Conservation (phyloP, 2,329 filamentous ascomycete species). For the Calonectria ilicicola region DNA sequence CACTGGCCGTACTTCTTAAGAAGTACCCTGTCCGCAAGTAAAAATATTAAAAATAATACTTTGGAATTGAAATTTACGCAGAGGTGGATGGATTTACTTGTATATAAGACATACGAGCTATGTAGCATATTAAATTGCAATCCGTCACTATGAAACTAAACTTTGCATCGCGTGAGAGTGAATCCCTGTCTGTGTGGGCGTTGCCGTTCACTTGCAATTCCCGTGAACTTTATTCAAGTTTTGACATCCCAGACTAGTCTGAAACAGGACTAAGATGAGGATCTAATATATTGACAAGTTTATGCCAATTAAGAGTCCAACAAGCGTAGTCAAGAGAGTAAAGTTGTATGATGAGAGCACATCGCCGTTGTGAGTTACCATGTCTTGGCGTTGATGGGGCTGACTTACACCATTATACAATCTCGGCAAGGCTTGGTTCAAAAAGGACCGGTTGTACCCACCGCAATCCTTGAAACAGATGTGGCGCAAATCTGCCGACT, state of each 20-base stretch:
- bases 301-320: not conserved
- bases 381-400: no score
- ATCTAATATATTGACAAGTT: not conserved
- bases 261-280: not conserved
- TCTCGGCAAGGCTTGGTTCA: no score
- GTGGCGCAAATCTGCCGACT: no score
- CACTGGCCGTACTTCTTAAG: constrained; percentile 24
- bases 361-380: no score
- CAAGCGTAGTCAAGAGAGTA: not conserved
- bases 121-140: constrained; percentile 1
- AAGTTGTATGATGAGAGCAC: no score
- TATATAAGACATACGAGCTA: not conserved
- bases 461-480: no score
- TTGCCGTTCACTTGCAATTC: not conserved
- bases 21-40: constrained; percentile 13
- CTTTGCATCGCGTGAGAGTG: not conserved
- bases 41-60: not conserved
- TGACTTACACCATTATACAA: no score
- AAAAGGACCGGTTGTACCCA: no score
- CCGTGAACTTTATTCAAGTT: not conserved
- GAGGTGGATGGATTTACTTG: not conserved
- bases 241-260: not conserved
- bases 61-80: constrained; percentile 2
- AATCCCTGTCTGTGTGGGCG: not conserved
- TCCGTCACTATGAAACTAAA: not conserved